Evolutionary conservation across 2,329 filamentous ascomycete species (phyloP).

Genomic region (Colletotrichum sp.): DNA sequence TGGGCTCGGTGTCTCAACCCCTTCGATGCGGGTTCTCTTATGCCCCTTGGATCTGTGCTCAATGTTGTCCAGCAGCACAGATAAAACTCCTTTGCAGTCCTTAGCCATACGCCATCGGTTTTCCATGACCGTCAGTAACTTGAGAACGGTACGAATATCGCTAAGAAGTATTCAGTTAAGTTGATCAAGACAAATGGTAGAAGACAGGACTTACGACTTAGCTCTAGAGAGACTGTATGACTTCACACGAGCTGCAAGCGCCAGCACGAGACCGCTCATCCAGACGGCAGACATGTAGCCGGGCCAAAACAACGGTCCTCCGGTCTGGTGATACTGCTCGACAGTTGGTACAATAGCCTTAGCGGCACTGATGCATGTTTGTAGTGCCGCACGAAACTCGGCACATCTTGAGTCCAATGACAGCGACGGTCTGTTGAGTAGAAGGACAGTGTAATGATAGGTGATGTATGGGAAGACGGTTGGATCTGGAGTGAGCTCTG

Average conservation of each 20-base stretch:
- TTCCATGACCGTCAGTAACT: not conserved
- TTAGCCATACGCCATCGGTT: slow-evolving; percentile 9
- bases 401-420: slow-evolving; percentile 26
- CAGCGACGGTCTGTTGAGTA: slow-evolving; percentile 38
- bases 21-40: not conserved
- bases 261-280: slow-evolving; percentile 41
- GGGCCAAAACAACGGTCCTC: slow-evolving; percentile 32
- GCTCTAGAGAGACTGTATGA: not conserved
- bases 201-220: not conserved
- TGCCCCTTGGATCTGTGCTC: not conserved
- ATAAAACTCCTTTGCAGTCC: slow-evolving; percentile 14
- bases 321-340: not conserved
- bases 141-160: not conserved
- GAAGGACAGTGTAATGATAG: slow-evolving; percentile 35
- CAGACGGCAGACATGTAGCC: slow-evolving; percentile 37
- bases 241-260: slow-evolving; percentile 29
- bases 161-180: not conserved
- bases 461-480: slow-evolving; percentile 10
- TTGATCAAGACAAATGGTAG: not conserved
- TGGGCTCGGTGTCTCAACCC: not conserved
- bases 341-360: not conserved
- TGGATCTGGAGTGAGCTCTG: not conserved
- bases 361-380: slow-evolving; percentile 7
- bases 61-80: not conserved
- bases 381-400: slow-evolving; percentile 7